Evolutionary conservation across 768 basidiomycete genomes (phyloP).

Genomic region (Pholiota microspora): DNA sequence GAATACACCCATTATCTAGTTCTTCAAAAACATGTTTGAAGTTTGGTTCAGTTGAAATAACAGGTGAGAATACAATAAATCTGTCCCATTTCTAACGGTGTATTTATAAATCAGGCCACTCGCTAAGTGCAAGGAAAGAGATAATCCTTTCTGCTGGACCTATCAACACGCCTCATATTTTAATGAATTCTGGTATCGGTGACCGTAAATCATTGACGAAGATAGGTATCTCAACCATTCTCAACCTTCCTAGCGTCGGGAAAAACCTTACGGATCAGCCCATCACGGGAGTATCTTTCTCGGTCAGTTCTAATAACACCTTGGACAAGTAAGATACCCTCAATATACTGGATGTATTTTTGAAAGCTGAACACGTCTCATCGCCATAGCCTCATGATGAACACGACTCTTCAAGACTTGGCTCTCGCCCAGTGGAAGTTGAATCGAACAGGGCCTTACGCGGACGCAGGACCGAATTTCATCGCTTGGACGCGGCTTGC

Average conservation of each 20-base stretch:
- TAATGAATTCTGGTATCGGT: conserved; percentile 37
- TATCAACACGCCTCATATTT: conserved; percentile 35
- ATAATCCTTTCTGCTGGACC: conserved; percentile 45
- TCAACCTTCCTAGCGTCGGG: conserved; percentile 35
- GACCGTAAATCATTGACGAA: conserved; percentile 18
- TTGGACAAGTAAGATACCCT: conserved; percentile 17
- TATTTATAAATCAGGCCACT: neutral
- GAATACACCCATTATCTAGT: conserved; percentile 3
- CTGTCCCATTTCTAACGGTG: too few species aligned
- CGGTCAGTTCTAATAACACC: conserved; percentile 26
- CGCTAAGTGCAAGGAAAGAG: conserved; percentile 44
- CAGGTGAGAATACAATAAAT: too few species aligned
- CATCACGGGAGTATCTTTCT: conserved; percentile 22
- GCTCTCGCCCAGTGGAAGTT: conserved; percentile 22
- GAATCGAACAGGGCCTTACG: conserved; percentile 21
- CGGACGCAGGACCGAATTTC: conserved; percentile 20
- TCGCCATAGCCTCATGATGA: conserved; percentile 17
- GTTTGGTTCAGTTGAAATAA: conserved; percentile 7
- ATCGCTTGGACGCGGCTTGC: conserved; percentile 23
- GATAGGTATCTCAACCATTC: conserved; percentile 24
- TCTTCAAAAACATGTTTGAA: neutral
- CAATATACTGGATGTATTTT: too few species aligned
- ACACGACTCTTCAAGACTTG: conserved; percentile 21
- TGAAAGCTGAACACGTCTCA: too few species aligned
- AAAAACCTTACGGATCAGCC: conserved; percentile 37